These are phyloP conservation scores for Theileria parva DNA, from an alignment of 169 alveolate genomes.

Conservation along the genomic window DNA sequence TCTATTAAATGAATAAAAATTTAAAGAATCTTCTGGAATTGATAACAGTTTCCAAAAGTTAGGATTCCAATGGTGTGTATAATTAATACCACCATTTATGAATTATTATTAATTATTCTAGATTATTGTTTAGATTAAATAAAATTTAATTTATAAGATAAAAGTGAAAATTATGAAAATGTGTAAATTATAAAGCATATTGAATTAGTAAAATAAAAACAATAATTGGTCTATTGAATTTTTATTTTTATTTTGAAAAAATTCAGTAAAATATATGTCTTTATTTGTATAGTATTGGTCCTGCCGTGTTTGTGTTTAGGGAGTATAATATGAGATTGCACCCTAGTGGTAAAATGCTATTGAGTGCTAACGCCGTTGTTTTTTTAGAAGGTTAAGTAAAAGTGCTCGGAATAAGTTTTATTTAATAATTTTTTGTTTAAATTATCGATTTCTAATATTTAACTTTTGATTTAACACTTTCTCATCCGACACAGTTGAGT, in stretches of 20 bases:
- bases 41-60: neutral
- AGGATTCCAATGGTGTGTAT: neutral
- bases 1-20: too few relatives aligned
- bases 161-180: too few relatives aligned
- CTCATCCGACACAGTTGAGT: neutral
- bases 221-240: neutral
- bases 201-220: neutral
- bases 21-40: neutral
- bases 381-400: constrained; percentile 24
- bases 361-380: constrained; percentile 29
- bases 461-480: neutral
- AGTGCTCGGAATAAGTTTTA: neutral
- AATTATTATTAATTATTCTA: too few relatives aligned
- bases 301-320: neutral
- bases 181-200: neutral
- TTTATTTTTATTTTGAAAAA: too few relatives aligned
- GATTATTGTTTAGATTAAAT: too few relatives aligned
- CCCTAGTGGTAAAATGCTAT: constrained; percentile 27
- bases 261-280: neutral
- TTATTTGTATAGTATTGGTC: neutral
- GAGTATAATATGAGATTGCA: constrained; percentile 9
- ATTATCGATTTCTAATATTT: neutral
- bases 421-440: neutral
- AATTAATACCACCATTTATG: neutral
- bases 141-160: too few relatives aligned